A percentile compares a stretch with the other conserved stretches of the same genome.
Evolutionary conservation across 2,329 filamentous ascomycete species (phyloP).

Genomic region (Claviceps spartinae): DNA sequence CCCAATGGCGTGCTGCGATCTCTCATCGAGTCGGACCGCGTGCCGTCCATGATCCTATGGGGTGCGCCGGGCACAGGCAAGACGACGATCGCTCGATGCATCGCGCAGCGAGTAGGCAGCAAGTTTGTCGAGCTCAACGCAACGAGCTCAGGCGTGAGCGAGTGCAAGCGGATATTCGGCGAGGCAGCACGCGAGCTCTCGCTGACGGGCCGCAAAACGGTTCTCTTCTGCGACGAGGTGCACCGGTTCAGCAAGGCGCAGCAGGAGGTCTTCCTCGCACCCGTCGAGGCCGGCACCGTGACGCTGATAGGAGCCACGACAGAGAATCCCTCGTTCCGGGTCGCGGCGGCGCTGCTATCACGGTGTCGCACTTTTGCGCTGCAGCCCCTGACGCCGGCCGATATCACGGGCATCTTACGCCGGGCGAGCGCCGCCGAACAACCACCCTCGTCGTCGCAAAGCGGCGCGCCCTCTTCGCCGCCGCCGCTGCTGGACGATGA

Average conservation of each 20-base stretch:
- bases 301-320: constrained; percentile 92
- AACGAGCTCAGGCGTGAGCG: constrained; percentile 72
- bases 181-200: constrained; percentile 70
- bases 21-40: constrained; percentile 70
- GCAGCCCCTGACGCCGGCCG: constrained; percentile 55
- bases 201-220: constrained; percentile 78
- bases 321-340: constrained; percentile 91
- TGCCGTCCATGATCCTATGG: constrained; percentile 95
- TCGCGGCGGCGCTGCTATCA: constrained; percentile 75
- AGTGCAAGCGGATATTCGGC: constrained; percentile 83
- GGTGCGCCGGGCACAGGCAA: constrained; percentile 70
- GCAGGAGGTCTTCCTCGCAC: constrained; percentile 87
- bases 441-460: too few species aligned
- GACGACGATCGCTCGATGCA: constrained; percentile 83
- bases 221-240: constrained; percentile 96
- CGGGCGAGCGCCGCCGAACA: constrained; percentile 56
- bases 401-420: constrained; percentile 59
- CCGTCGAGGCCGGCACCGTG: constrained; percentile 81
- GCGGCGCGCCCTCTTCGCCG: constrained; percentile 21
- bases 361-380: constrained; percentile 86
- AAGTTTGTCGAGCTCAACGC: constrained; percentile 95
- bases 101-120: constrained; percentile 67
- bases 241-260: constrained; percentile 84
- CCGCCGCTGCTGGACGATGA: constrained; percentile 56
- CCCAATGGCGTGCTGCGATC: constrained; percentile 69